These are phyloP conservation scores for Barbarea vulgaris DNA, from an alignment of 345 rosid genomes.

Conservation along the genomic window DNA sequence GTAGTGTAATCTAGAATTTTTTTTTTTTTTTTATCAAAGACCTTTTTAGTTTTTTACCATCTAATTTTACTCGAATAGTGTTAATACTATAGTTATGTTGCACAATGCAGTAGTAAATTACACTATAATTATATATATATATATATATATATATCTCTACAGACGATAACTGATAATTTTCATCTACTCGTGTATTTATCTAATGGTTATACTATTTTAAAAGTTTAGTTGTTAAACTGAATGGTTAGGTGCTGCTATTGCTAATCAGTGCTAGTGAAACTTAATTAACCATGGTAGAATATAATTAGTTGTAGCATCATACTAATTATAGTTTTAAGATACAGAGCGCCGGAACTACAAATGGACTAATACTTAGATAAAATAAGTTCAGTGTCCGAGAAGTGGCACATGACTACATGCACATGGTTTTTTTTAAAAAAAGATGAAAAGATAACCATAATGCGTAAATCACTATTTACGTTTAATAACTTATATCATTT, in stretches of 20 bases:
- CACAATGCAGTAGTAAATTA: neutral
- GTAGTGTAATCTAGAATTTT: neutral
- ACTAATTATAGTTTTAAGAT: neutral
- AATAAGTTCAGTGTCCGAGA: neutral
- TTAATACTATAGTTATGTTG: neutral
- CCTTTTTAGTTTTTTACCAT: slow-evolving; percentile 1
- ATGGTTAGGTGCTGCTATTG: neutral
- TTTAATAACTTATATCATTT: neutral
- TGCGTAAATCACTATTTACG: neutral
- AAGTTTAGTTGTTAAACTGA: neutral
- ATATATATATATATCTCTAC: neutral
- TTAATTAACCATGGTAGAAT: neutral
- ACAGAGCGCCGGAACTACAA: too few species aligned
- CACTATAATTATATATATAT: too few species aligned
- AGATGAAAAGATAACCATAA: neutral
- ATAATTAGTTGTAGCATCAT: neutral
- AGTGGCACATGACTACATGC: neutral
- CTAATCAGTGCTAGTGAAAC: neutral
- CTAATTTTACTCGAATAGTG: neutral
- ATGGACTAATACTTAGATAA: neutral
- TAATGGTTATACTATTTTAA: neutral
- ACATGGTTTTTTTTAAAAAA: neutral
- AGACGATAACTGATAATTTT: neutral
- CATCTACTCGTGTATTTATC: neutral
- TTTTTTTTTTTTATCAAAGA: too few species aligned